Percentiles rank a stretch among this genome's conserved stretches.
These are phyloP conservation scores for Phytophthora colocasiae DNA, from an alignment of 352 stramenopile genomes.

Conservation along the genomic window DNA sequence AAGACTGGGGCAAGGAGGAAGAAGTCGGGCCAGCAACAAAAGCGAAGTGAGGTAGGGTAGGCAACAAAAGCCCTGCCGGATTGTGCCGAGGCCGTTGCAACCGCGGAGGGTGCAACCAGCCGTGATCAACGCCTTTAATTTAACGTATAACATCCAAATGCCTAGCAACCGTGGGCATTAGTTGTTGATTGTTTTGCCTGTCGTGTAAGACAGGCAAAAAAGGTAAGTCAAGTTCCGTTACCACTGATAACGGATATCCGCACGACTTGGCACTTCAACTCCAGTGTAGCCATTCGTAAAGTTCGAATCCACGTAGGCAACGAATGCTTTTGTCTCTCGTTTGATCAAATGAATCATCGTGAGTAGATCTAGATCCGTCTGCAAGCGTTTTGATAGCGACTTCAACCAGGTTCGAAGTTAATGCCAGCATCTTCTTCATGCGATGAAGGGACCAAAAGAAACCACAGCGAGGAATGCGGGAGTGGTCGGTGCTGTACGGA, in stretches of 20 bases:
- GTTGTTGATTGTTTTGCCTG: slow-evolving; percentile 11
- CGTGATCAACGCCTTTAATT: slow-evolving; percentile 11
- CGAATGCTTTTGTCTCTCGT: too few species aligned
- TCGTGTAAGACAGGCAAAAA: slow-evolving; percentile 2
- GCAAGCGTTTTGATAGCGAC: neutral
- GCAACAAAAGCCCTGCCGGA: neutral
- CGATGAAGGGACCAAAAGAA: slow-evolving; percentile 5
- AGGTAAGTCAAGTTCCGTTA: neutral
- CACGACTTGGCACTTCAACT: slow-evolving; percentile 2
- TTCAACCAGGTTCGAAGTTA: neutral
- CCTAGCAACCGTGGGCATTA: neutral
- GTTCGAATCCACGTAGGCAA: neutral
- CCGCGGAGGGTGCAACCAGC: slow-evolving; percentile 16
- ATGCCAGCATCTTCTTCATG: neutral
- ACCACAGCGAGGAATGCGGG: slow-evolving; percentile 9
- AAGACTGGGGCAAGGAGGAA: slow-evolving; percentile 1
- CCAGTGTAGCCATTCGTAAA: slow-evolving; percentile 3
- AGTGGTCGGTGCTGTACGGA: slow-evolving; percentile 1
- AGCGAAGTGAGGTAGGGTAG: slow-evolving; percentile 20
- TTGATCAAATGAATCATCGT: too few species aligned
- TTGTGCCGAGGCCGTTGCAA: neutral
- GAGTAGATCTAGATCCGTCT: neutral
- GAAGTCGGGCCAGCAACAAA: slow-evolving; percentile 15
- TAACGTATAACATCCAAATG: slow-evolving; percentile 6
- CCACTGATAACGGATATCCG: neutral